Percentiles rank a stretch among this genome's conserved stretches.
phyloP scores from a whole-genome alignment of 176 grass and related monocot species.

The Carex pumila region DNA sequence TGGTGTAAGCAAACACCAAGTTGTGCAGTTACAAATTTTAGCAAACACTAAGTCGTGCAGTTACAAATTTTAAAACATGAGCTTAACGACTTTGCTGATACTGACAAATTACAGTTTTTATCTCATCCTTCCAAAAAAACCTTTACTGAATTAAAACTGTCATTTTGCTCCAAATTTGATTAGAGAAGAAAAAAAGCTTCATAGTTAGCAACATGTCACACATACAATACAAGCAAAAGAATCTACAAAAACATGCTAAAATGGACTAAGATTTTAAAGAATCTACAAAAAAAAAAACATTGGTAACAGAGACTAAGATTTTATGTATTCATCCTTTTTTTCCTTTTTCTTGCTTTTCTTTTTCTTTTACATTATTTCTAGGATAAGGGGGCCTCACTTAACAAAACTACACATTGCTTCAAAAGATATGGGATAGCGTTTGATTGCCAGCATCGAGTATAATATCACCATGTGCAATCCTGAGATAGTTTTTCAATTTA shows the following conservation, averaged over 20 bases:
- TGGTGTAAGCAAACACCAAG: background rate
- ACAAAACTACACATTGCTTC: background rate
- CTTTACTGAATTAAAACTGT: background rate
- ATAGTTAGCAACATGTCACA: background rate
- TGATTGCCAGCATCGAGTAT: constrained; percentile 79
- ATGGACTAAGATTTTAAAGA: background rate
- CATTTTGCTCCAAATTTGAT: background rate
- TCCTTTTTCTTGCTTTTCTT: background rate
- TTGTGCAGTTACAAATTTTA: background rate
- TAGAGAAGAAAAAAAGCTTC: background rate
- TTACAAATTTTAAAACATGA: background rate
- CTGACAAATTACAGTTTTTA: background rate
- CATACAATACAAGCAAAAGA: constrained; percentile 6
- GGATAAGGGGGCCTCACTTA: background rate
- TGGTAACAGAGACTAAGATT: background rate
- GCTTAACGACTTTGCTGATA: background rate
- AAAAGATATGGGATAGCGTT: constrained; percentile 42
- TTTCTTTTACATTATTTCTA: background rate
- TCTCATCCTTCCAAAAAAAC: background rate
- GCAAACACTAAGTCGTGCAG: background rate
- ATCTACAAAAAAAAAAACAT: background rate
- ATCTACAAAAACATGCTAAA: background rate
- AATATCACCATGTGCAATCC: constrained; percentile 43
- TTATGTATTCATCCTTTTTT: background rate
- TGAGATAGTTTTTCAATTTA: constrained; percentile 43